phyloP scores from a whole-genome alignment of 108 stramenopile species.

The Cyclotella distinguenda region DNA sequence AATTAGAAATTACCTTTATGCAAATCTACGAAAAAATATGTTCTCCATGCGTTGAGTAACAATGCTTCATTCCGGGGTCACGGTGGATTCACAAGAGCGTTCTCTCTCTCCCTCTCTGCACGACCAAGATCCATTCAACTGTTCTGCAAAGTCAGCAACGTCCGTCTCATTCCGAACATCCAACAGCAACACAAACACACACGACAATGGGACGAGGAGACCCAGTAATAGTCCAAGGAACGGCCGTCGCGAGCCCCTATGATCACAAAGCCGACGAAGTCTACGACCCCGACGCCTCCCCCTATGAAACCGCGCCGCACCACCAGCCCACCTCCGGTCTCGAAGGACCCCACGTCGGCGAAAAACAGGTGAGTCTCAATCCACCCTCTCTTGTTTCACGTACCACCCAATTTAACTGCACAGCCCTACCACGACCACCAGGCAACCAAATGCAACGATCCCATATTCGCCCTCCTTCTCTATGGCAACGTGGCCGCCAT shows the following conservation, averaged over 20 bases:
- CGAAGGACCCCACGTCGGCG: constrained; percentile 4
- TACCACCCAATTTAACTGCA: neutral
- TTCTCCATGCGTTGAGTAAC: too few relatives aligned
- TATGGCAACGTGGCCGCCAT: constrained; percentile 69
- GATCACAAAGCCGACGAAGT: constrained; percentile 17
- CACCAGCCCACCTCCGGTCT: neutral
- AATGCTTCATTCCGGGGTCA: too few relatives aligned
- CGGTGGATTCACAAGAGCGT: too few relatives aligned
- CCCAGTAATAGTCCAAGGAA: constrained; percentile 45
- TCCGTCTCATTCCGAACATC: too few relatives aligned
- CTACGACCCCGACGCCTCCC: too few relatives aligned
- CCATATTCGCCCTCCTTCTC: constrained; percentile 75
- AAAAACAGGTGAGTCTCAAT: constrained; percentile 23
- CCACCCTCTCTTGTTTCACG: neutral
- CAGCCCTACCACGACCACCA: constrained; percentile 9
- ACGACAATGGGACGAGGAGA: constrained; percentile 6
- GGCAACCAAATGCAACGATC: constrained; percentile 75
- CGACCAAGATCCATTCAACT: too few relatives aligned
- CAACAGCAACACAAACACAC: neutral
- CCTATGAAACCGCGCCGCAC: neutral
- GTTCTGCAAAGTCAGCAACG: too few relatives aligned
- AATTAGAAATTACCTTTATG: too few relatives aligned
- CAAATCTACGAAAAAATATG: too few relatives aligned
- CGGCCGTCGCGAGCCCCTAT: constrained; percentile 45
- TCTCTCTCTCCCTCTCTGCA: too few relatives aligned